Conservation (phyloP, 805 yeast genomes). For the Nakazawaea holstii region DNA sequence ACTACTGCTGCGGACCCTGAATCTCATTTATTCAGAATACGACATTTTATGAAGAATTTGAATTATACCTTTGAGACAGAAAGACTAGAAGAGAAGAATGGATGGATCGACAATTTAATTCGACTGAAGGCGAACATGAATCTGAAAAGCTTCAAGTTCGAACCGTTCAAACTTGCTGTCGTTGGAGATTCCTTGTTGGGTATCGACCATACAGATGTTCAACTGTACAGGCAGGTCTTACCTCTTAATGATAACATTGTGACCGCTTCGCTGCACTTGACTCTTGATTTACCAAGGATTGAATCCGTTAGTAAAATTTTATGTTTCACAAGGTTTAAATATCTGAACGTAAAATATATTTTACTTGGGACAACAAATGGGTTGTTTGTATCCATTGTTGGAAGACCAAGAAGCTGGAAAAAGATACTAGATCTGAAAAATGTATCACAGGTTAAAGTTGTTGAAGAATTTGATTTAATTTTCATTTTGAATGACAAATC, state of each 20-base stretch:
- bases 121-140: constrained; percentile 12
- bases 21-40: constrained; percentile 37
- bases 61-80: constrained; percentile 47
- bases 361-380: constrained; percentile 64
- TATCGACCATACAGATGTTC: constrained; percentile 49
- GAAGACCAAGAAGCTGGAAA: constrained; percentile 46
- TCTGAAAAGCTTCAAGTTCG: constrained; percentile 29
- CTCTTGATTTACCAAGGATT: constrained; percentile 2
- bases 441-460: constrained; percentile 56
- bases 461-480: constrained; percentile 50
- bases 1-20: constrained; percentile 7
- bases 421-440: constrained; percentile 46
- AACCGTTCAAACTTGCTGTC: constrained; percentile 49
- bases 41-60: constrained; percentile 53
- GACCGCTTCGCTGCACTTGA: background rate
- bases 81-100: constrained; percentile 1
- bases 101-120: constrained; percentile 5
- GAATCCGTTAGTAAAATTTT: constrained; percentile 30
- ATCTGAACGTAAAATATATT: constrained; percentile 38
- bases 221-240: constrained; percentile 36
- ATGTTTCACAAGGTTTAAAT: constrained; percentile 40
- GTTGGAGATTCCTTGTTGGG: constrained; percentile 59
- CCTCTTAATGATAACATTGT: constrained; percentile 1
- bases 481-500: constrained; percentile 54
- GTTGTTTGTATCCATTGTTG: constrained; percentile 44